phyloP scores from a whole-genome alignment of 2,329 filamentous ascomycete genomes.

The Stachybotrys elegans region DNA sequence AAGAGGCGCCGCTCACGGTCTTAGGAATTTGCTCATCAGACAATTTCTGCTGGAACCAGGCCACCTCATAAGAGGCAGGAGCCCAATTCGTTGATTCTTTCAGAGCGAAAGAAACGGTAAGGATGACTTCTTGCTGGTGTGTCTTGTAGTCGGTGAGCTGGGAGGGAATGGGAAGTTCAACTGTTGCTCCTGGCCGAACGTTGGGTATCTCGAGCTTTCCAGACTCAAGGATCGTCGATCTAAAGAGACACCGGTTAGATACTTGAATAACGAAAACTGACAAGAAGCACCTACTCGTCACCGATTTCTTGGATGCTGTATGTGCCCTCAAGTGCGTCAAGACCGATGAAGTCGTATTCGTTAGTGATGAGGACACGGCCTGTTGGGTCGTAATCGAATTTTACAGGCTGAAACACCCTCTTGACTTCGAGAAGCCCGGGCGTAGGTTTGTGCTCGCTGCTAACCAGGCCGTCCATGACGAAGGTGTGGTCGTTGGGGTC shows the following conservation, averaged over 20 bases:
- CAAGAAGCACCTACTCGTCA: constrained; percentile 30
- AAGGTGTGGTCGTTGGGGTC: constrained; percentile 56
- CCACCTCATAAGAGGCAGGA: not conserved
- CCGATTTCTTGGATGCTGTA: constrained; percentile 34
- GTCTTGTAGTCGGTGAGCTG: not conserved
- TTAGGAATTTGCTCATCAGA: not conserved
- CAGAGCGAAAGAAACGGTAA: not conserved
- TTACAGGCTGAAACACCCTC: constrained; percentile 28
- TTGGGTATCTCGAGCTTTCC: not conserved
- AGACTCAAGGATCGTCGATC: not conserved
- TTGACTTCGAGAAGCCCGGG: constrained; percentile 49
- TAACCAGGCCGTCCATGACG: constrained; percentile 47
- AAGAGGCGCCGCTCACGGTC: not conserved
- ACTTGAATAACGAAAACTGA: too few species aligned
- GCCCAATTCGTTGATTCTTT: not conserved
- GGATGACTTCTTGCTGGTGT: not conserved
- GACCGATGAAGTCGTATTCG: constrained; percentile 37
- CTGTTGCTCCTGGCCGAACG: not conserved
- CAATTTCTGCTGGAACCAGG: not conserved
- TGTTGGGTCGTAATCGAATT: constrained; percentile 1
- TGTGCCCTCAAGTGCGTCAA: constrained; percentile 31
- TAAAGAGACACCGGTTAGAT: too few species aligned
- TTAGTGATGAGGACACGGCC: constrained; percentile 35
- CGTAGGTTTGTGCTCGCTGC: constrained; percentile 44
- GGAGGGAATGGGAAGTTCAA: not conserved